phyloP scores from a whole-genome alignment of 1,139 yeast genomes.

The Nakaseomyces uthaithaninus region DNA sequence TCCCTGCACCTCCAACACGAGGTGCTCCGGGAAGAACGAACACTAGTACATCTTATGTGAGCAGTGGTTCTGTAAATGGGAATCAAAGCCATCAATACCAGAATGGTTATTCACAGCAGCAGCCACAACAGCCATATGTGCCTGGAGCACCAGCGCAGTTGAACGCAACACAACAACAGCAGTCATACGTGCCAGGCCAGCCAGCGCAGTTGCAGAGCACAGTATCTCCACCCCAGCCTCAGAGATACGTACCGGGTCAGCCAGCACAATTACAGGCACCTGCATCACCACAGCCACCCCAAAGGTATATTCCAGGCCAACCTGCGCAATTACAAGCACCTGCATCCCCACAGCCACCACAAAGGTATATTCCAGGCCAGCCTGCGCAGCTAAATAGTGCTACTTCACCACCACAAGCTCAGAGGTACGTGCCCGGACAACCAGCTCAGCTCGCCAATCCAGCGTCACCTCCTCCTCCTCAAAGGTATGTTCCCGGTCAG shows the following conservation, averaged over 20 bases:
- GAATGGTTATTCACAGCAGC: not conserved
- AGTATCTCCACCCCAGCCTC: constrained; percentile 11
- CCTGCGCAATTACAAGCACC: constrained; percentile 10
- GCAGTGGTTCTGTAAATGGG: constrained; percentile 7
- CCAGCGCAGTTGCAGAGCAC: constrained; percentile 11
- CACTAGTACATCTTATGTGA: constrained; percentile 11
- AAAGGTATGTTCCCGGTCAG: too few species aligned
- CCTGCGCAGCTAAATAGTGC: not conserved
- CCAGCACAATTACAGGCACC: constrained; percentile 11
- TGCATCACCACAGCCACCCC: constrained; percentile 11
- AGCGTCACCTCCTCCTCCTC: too few species aligned
- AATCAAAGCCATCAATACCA: constrained; percentile 10
- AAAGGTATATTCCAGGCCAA: constrained; percentile 10
- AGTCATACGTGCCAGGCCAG: constrained; percentile 8
- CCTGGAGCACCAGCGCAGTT: too few species aligned
- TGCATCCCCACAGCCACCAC: constrained; percentile 10
- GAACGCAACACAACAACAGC: constrained; percentile 6
- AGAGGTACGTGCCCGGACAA: not conserved
- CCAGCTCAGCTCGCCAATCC: too few species aligned
- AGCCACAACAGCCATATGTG: not conserved
- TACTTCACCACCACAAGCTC: not conserved
- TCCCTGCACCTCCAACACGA: constrained; percentile 51
- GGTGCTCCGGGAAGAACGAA: constrained; percentile 26
- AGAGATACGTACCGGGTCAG: constrained; percentile 8
- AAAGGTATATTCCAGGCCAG: not conserved